Base-by-base conservation (phyloP, 805 yeast species). In the Candida insectalens region DNA sequence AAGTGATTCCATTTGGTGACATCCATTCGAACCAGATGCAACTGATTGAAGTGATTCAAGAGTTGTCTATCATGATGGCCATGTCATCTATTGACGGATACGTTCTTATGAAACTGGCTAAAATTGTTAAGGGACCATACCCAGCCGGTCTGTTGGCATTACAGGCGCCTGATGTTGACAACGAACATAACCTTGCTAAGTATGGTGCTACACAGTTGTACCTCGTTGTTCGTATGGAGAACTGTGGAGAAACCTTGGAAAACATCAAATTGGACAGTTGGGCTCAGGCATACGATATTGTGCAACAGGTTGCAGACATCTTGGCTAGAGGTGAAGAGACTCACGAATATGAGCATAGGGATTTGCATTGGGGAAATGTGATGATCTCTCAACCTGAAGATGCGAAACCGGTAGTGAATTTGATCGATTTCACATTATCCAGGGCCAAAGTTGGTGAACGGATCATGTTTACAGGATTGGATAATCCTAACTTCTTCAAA, bases 291-390 rank as follows among this genome's bases (percentile, higher is more conserved):
- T 43, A 44, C 29, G 47, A 48, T 7, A 64, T 80, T 1, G 76
- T 80, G 43, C 69, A 76, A 72, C 65, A 64, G 39, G 56, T 74
- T 18, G 73, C 63, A 2, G 51, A 58, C n/a, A 52, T 63, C 4
- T 52, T 80, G 18, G 65, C 69, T 18, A 54, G 53, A 7, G 78
- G 74, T 1, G 87, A 81, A 50, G 51, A 58, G 12, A 47, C 56
- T 25, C 57, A 59, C 38, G 61, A 67, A 39, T 79, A 79, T 53
- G 88, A 80, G 53, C 89, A 81, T 46, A 62, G 89, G 30, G 83
- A 80, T 50, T 53, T 81, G 38, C 80, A 76, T 40, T 65, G 80
- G 67, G 77, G 78, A 9, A 80, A 80, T 46, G 59, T 80, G 34
- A 57, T 77, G 12, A 57, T 80, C 13, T 62, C 62, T 32, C 42